Evolutionary conservation across 2,329 filamentous ascomycete genomes (phyloP).

Genomic region (Diplodia corticola): DNA sequence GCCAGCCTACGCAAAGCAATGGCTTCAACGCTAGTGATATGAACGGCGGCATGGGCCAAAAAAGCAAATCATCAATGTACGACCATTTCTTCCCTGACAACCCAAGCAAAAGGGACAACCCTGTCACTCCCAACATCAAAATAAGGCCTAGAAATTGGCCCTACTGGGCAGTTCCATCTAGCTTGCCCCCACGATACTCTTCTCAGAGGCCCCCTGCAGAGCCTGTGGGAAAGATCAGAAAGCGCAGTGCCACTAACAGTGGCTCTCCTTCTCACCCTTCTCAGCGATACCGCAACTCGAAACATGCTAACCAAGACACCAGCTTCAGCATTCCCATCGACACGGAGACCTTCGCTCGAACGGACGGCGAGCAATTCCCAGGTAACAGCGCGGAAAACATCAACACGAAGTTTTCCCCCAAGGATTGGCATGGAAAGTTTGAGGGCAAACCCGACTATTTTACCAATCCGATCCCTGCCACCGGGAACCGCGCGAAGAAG

Average conservation of each 20-base stretch:
- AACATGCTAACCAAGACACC: constrained; percentile 9
- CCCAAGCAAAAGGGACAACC: not conserved
- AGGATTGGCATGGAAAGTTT: constrained; percentile 50
- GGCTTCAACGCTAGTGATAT: not conserved
- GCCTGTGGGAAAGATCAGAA: not conserved
- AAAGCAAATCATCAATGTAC: constrained; percentile 23
- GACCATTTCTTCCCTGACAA: constrained; percentile 11
- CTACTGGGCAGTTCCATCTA: constrained; percentile 26
- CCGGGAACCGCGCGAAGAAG: constrained; percentile 29
- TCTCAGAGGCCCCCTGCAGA: not conserved
- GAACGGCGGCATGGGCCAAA: constrained; percentile 14
- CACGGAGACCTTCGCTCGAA: constrained; percentile 25
- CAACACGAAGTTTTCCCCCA: constrained; percentile 51
- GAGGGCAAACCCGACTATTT: constrained; percentile 47
- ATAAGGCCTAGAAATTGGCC: constrained; percentile 5
- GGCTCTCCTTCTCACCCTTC: not conserved
- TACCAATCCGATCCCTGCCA: constrained; percentile 28
- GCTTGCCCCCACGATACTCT: constrained; percentile 14
- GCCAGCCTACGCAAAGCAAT: not conserved
- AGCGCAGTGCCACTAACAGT: constrained; percentile 8
- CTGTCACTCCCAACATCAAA: not conserved
- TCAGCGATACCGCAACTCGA: not conserved
- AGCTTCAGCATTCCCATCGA: constrained; percentile 24
- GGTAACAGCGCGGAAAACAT: constrained; percentile 52
- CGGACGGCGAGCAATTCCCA: constrained; percentile 35